These are phyloP conservation scores for Priceomyces melissophilus DNA, from an alignment of 805 yeast species.

Conservation along the genomic window DNA sequence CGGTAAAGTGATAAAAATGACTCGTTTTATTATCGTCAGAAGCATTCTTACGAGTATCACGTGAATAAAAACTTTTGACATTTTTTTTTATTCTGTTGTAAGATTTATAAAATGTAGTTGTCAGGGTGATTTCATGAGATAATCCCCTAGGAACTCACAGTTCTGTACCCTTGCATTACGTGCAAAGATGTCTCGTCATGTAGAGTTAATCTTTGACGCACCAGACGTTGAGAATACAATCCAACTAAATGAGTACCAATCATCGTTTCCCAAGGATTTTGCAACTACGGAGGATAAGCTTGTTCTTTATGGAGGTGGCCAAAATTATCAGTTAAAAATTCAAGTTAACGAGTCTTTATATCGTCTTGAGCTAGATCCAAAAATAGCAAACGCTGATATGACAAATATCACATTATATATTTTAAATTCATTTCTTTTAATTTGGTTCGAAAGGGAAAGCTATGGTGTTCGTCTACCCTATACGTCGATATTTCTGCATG, in stretches of 20 bases:
- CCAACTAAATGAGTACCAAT: constrained; percentile 26
- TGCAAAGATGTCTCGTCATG: constrained; percentile 6
- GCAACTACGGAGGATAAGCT: constrained; percentile 36
- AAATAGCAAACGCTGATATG: constrained; percentile 8
- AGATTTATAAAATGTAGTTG: too few species aligned
- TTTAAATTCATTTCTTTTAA: constrained; percentile 29
- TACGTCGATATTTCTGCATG: constrained; percentile 31
- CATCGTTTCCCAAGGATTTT: constrained; percentile 38
- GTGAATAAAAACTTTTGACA: too few species aligned
- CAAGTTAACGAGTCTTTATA: constrained; percentile 13
- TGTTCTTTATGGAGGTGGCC: constrained; percentile 40
- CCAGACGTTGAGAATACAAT: constrained; percentile 44
- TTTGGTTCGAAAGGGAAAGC: constrained; percentile 22
- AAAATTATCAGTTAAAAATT: constrained; percentile 11
- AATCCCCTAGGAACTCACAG: too few species aligned
- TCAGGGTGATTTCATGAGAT: too few species aligned
- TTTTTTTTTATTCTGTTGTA: too few species aligned
- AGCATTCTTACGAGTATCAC: too few species aligned
- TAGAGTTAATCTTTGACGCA: constrained; percentile 13
- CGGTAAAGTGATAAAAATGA: too few species aligned
- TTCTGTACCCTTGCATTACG: too few species aligned
- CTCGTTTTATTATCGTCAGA: too few species aligned
- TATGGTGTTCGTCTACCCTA: constrained; percentile 35
- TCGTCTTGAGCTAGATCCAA: constrained; percentile 9
- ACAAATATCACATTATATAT: constrained; percentile 25